These are phyloP conservation scores for Nyctanthes arbortristis DNA, from an alignment of 257 asterid species.

Conservation along the genomic window DNA sequence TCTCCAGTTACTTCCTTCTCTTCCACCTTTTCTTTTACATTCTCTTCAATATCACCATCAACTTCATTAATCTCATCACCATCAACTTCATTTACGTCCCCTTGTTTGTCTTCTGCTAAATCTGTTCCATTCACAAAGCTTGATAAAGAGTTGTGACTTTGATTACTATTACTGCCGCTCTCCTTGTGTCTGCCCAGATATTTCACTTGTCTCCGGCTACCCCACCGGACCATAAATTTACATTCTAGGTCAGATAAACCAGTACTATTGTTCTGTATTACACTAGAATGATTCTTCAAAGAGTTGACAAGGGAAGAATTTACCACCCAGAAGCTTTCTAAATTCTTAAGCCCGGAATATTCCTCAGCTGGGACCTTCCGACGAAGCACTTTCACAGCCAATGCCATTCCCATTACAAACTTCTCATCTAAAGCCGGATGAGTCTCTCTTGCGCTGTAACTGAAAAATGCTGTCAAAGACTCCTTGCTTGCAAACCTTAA, in stretches of 20 bases:
- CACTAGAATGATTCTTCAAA: conserved; percentile 19
- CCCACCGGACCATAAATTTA: conserved; percentile 80
- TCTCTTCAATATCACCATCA: conserved; percentile 34
- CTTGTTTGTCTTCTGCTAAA: conserved; percentile 11
- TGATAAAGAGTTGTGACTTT: conserved; percentile 44
- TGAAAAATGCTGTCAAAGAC: conserved; percentile 61
- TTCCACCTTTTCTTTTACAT: conserved; percentile 22
- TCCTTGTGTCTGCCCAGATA: conserved; percentile 72
- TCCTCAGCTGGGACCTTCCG: conserved; percentile 51
- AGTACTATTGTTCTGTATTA: conserved; percentile 33
- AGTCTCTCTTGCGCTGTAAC: conserved; percentile 58
- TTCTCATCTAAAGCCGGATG: conserved; percentile 86
- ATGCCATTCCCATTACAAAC: conserved; percentile 64
- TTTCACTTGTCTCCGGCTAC: no score
- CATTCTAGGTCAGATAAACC: conserved; percentile 54
- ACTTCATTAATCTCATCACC: conserved; percentile 28
- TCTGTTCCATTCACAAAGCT: conserved; percentile 42
- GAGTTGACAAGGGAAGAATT: conserved; percentile 20
- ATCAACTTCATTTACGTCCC: conserved; percentile 23
- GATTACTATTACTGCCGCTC: conserved; percentile 21
- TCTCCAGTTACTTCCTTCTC: conserved; percentile 14
- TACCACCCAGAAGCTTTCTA: conserved; percentile 64
- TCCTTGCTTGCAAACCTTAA: conserved; percentile 78
- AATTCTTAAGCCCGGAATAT: conserved; percentile 52
- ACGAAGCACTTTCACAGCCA: conserved; percentile 63